Conservation (phyloP, 306 rosid species). For the Cicer bijugum region DNA sequence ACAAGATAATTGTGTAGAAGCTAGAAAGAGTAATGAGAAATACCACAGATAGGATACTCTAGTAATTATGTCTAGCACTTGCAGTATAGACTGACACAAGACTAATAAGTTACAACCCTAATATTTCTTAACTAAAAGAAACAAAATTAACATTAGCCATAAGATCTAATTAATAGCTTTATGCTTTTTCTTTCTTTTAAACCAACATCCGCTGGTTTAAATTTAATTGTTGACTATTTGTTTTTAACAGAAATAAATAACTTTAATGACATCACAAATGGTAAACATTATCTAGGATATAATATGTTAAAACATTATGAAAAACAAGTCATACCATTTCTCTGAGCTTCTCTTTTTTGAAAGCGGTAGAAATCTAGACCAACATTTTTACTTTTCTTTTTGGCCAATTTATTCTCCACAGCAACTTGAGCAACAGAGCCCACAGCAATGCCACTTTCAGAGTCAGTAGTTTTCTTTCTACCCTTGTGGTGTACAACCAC, state of each 20-base stretch:
- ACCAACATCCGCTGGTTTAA: neutral
- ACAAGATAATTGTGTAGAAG: neutral
- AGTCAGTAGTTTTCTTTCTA: slow-evolving; percentile 82
- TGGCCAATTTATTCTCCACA: slow-evolving; percentile 62
- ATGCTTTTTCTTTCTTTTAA: neutral
- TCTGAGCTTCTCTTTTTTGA: slow-evolving; percentile 85
- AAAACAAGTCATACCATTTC: slow-evolving; percentile 66
- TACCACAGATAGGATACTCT: neutral
- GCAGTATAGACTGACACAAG: neutral
- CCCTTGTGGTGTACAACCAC: slow-evolving; percentile 88
- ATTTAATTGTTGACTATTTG: neutral
- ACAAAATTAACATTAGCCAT: neutral
- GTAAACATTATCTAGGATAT: neutral
- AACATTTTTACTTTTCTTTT: slow-evolving; percentile 69
- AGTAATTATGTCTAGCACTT: neutral
- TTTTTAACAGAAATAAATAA: slow-evolving; percentile 2
- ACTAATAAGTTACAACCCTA: neutral
- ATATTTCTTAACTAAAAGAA: neutral
- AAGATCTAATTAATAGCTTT: neutral
- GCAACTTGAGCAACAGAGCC: slow-evolving; percentile 85
- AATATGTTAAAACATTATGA: neutral
- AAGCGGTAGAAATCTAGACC: slow-evolving; percentile 84
- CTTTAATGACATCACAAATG: neutral
- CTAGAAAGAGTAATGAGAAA: neutral
- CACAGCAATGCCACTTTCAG: slow-evolving; percentile 78